Base-by-base conservation (phyloP, 768 basidiomycete genomes). In the Leccinellum albellum region DNA sequence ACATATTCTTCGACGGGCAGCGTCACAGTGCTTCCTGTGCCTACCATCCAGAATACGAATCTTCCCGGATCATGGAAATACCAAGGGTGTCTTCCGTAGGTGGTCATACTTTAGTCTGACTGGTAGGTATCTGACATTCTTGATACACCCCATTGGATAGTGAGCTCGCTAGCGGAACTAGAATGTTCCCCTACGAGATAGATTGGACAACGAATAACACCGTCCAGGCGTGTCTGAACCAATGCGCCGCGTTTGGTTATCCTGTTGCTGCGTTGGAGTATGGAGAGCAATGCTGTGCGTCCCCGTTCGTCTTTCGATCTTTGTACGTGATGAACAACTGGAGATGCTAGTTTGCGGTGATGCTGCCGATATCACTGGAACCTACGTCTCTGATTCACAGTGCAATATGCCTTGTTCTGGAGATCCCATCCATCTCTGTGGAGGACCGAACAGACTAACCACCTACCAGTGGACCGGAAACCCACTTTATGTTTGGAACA, bases 251-350 rank as follows among this genome's bases (percentile, higher is more conserved):
- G 1, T 91, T 83, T 61, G 91, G 91, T 8, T 93, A 82, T 65
- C 78, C 85, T 1, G 88, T 81, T 40, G 83, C 84, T 28, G 89
- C 87, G 24, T 75, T 86, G 58, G 90, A 86, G 73, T 88, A 77
- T 51, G 86, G 81, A 14, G 66, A 85, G 59, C 86, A 90, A 64
- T 92, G 89, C 75, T 91, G 88, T 88, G 64, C 65, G 87, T 78
- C 3, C 46, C 33, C 14, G 7, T 20, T 28, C 24, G 55, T 6
- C 52, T 15, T 29, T 17, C 23, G 26, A 3, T 55, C 6, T 7
- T 49, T 14, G 10, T 21, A 23, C 53, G 33, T 53, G 35, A 37
- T 40, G 28, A 24, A n/a, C 23, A 24, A 32, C 48, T 21, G 6
- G 45, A 6, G 7, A 51, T 47, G 15, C 3, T 49, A 89, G 89